phyloP scores from a whole-genome alignment of 345 rosid species.

The Bruguiera parviflora region DNA sequence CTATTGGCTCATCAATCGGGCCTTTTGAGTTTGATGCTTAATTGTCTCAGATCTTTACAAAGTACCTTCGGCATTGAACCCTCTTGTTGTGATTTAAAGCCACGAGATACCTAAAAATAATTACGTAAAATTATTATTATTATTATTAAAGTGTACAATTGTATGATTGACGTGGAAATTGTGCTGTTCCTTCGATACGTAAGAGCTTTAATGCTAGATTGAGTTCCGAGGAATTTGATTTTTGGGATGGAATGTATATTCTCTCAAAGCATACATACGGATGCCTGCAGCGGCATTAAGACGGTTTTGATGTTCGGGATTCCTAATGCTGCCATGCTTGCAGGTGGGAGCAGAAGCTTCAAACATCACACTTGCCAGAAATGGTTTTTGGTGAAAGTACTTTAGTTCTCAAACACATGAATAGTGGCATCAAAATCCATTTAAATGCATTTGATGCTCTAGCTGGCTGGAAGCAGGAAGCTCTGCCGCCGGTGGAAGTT shows the following conservation, averaged over 20 bases:
- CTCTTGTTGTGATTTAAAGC: not conserved
- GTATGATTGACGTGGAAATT: not conserved
- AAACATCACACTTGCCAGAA: slow-evolving; percentile 79
- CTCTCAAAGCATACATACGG: not conserved
- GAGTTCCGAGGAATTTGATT: not conserved
- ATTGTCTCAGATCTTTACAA: not conserved
- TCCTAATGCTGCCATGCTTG: slow-evolving; percentile 15
- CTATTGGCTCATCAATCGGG: not conserved
- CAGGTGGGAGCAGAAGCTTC: slow-evolving; percentile 86
- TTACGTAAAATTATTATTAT: not conserved
- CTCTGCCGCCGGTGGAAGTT: slow-evolving; percentile 88
- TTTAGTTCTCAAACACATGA: slow-evolving; percentile 55
- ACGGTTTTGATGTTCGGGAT: not conserved
- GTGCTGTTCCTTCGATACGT: not conserved
- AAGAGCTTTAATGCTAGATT: too few species aligned
- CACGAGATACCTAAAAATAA: too few species aligned
- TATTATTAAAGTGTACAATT: not conserved
- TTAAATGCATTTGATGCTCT: slow-evolving; percentile 91
- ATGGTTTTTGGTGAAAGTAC: slow-evolving; percentile 88
- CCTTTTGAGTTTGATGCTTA: not conserved
- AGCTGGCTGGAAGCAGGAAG: slow-evolving; percentile 75
- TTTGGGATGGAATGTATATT: not conserved
- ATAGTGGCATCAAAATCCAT: slow-evolving; percentile 58
- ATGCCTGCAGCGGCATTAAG: not conserved
- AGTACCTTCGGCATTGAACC: too few species aligned